Evolutionary conservation across 495 filamentous ascomycete genomes (phyloP).

Genomic region (Staphylotrichum tortipilum): DNA sequence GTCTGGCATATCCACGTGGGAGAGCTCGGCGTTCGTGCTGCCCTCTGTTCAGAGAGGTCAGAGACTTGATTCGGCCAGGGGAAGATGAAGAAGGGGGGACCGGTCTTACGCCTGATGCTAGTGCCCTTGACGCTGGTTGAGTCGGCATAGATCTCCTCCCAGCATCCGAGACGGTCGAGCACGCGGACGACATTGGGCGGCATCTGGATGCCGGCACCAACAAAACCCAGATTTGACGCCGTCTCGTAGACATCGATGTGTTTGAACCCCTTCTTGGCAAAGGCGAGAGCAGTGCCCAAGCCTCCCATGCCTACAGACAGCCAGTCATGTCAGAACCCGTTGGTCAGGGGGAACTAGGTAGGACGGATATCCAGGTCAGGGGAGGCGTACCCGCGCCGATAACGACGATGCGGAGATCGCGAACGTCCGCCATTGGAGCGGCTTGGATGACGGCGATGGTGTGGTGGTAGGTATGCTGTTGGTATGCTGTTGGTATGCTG

Average conservation of each 20-base stretch:
- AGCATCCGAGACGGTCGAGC: conserved; percentile 58
- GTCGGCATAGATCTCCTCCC: conserved; percentile 58
- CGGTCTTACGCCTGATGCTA: conserved; percentile 31
- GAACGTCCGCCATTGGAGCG: conserved; percentile 31
- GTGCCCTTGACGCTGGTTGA: conserved; percentile 41
- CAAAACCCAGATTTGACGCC: conserved; percentile 67
- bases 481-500: not conserved
- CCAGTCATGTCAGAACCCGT: conserved; percentile 5
- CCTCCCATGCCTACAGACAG: conserved; percentile 81
- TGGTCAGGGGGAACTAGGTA: not conserved
- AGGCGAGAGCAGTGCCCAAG: conserved; percentile 59
- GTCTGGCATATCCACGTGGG: conserved; percentile 59
- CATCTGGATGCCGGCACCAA: conserved; percentile 75
- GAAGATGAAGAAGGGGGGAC: too few species aligned
- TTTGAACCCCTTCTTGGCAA: conserved; percentile 65
- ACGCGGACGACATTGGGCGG: conserved; percentile 74
- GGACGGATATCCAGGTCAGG: not conserved
- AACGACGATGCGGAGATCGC: conserved; percentile 34
- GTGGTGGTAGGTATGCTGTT: too few species aligned
- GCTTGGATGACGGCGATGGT: not conserved
- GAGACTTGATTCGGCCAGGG: not conserved
- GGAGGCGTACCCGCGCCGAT: conserved; percentile 34
- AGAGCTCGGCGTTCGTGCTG: conserved; percentile 56
- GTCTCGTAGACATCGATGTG: conserved; percentile 65
- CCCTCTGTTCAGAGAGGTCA: conserved; percentile 44